Percentiles rank a stretch among this genome's conserved stretches.
Conservation (phyloP, 164 flowering plant genomes). For the Vitis labrusca region DNA sequence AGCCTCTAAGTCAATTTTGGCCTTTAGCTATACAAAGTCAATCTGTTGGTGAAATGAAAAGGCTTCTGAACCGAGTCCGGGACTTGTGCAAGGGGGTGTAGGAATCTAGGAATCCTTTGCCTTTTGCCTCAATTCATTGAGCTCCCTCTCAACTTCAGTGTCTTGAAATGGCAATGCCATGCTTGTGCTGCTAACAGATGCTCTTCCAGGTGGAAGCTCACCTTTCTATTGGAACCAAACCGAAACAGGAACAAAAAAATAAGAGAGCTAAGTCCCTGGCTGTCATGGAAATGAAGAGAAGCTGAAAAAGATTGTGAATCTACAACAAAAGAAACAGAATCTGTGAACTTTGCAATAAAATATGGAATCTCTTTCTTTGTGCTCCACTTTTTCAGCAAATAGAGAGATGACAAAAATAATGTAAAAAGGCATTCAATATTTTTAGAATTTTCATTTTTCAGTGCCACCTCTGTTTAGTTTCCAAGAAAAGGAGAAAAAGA, state of each 20-base stretch:
- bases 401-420: not conserved
- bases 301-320: too few species aligned
- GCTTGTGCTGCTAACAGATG: constrained; percentile 37
- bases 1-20: not conserved
- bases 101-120: constrained; percentile 52
- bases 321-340: not conserved
- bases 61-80: not conserved
- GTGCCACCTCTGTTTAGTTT: not conserved
- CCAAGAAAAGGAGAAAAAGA: not conserved
- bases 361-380: not conserved
- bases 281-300: too few species aligned
- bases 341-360: not conserved
- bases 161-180: constrained; percentile 56
- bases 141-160: constrained; percentile 80
- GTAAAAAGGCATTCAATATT: not conserved
- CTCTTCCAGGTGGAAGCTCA: constrained; percentile 91
- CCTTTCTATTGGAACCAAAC: constrained; percentile 54
- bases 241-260: too few species aligned
- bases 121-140: constrained; percentile 76
- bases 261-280: too few species aligned
- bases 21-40: constrained; percentile 14
- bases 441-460: not conserved
- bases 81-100: too few species aligned
- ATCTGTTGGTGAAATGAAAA: not conserved
- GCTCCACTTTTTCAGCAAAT: not conserved